phyloP scores from a whole-genome alignment of 768 basidiomycete species.

The Amanita pallidorosea region DNA sequence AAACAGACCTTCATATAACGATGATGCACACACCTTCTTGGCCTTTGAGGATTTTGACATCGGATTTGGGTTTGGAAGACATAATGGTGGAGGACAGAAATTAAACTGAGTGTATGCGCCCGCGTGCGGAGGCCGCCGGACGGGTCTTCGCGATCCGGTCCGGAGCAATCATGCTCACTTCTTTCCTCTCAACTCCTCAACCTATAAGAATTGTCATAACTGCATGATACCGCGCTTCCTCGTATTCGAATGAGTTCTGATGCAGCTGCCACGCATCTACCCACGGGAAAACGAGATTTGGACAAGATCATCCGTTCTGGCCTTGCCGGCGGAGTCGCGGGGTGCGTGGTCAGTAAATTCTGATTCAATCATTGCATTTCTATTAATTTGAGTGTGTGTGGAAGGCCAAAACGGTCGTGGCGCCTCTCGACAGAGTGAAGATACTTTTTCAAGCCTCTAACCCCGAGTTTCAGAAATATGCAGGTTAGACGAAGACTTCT shows the following conservation, averaged over 20 bases:
- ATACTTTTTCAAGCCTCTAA: conserved; percentile 98
- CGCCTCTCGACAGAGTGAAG: conserved; percentile 95
- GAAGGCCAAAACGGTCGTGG: conserved; percentile 90
- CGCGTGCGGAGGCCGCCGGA: not conserved
- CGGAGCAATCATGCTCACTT: not conserved
- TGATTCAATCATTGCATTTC: conserved; percentile 6
- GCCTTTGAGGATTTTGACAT: conserved; percentile 59
- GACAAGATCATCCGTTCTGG: conserved; percentile 70
- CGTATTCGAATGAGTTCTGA: conserved; percentile 41
- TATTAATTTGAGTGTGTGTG: conserved; percentile 4
- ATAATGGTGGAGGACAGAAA: conserved; percentile 14
- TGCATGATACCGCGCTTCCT: conserved; percentile 27
- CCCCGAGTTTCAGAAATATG: conserved; percentile 88
- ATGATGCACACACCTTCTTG: conserved; percentile 44
- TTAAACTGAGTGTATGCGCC: not conserved
- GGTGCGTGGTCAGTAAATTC: conserved; percentile 64
- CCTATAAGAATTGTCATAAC: conserved; percentile 7
- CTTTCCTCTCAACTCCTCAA: not conserved
- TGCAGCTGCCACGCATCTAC: conserved; percentile 35
- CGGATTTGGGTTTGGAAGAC: conserved; percentile 44
- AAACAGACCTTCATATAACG: not conserved
- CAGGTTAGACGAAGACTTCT: conserved; percentile 41
- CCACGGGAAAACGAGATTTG: conserved; percentile 41
- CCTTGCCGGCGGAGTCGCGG: conserved; percentile 87
- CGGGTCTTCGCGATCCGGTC: conserved; percentile 1